phyloP scores from a whole-genome alignment of 2,329 filamentous ascomycete genomes.

The Leptographium procerum region DNA sequence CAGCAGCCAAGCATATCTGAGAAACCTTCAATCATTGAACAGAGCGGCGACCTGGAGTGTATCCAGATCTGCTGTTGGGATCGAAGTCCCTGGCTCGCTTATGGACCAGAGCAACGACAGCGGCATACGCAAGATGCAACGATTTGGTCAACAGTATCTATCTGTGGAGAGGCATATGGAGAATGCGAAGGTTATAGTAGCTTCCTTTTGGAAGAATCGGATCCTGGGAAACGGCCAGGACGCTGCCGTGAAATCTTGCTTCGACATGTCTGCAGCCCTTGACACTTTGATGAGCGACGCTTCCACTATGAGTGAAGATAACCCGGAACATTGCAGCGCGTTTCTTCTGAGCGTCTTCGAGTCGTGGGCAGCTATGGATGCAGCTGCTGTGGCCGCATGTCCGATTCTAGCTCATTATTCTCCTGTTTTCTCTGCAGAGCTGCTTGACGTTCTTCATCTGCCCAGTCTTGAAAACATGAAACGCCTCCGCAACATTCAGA shows the following conservation, averaged over 20 bases:
- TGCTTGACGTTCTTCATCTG: constrained; percentile 45
- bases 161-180: background rate
- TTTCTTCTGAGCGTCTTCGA: constrained; percentile 44
- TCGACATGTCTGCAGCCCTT: background rate
- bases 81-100: background rate
- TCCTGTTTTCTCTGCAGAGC: constrained; percentile 35
- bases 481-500: constrained; percentile 37
- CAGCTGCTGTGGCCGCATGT: constrained; percentile 26
- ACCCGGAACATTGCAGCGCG: constrained; percentile 37
- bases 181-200: background rate
- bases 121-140: background rate
- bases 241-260: too few relatives aligned
- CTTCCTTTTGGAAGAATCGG: background rate
- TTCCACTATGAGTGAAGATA: constrained; percentile 23
- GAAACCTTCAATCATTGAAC: constrained; percentile 9
- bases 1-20: constrained; percentile 27
- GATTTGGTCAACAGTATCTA: background rate
- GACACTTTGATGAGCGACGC: background rate
- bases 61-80: background rate
- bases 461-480: constrained; percentile 32
- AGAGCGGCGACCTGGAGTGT: background rate
- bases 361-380: constrained; percentile 47
- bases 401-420: constrained; percentile 39
- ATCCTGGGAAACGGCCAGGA: background rate
- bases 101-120: background rate